Evolutionary conservation across 164 flowering plant genomes (phyloP), one percentile per base, ranked within the genome.

Genomic region (Litsea cubeba): DNA sequence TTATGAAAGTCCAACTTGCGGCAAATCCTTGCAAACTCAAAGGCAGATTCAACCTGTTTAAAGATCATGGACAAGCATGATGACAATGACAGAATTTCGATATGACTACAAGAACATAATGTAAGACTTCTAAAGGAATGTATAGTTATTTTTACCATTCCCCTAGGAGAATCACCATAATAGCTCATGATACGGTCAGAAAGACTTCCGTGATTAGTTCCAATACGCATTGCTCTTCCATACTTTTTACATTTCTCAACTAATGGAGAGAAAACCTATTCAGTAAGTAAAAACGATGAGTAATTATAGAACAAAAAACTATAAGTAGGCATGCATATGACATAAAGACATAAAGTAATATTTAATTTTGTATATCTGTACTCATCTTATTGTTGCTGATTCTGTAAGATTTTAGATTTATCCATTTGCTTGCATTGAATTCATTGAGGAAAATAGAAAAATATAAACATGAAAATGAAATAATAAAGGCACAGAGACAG

Each of bases 171-270:
- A 83, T 95, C 97, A 30, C 99, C 99, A 81, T 90, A 91, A 81
- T 95, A 95, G 86, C 99, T 95, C 99, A 95, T 95, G 68, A 90
- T 93, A 78, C 97, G 97, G 85, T 93, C 97, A 22, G 99, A 95
- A 84, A 95, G 97, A 74, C 99, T 95, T 62, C 99, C 99, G 77
- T 95, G 99, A 79, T 93, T 95, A 49, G 97, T 95, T 71, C 99
- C 99, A 77, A 95, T 95, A 23, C 99, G 94, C 97, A 95, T 91
- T 51, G 99, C 99, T 77, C 97, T 88, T 79, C 97, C 97, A 83
- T 95, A 95, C 80, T 95, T 88, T 79, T 95, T 93, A 75, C 99
- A 95, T 81, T 95, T 95, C 77, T 93, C 96, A 81, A 95, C 99
- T 80, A 95, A 84, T 60, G 99, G 99, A 75, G 90, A 79, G 81